phyloP scores from a whole-genome alignment of 352 stramenopile genomes.

The Globisporangium iwayamae region DNA sequence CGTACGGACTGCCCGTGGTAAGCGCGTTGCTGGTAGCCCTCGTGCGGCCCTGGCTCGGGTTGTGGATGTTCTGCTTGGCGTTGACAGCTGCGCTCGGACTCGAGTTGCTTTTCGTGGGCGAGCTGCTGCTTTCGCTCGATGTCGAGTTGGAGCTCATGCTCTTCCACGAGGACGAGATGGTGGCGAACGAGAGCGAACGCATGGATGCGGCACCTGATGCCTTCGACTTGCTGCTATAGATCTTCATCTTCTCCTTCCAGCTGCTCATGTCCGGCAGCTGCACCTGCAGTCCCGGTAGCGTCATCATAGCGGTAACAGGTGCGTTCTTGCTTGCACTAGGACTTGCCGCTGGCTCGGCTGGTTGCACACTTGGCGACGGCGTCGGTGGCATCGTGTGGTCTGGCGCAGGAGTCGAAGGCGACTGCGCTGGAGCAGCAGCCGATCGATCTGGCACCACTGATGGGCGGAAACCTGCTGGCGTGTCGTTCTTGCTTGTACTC shows the following conservation, averaged over 20 bases:
- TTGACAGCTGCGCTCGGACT: slow-evolving; percentile 17
- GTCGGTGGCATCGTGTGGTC: slow-evolving; percentile 30
- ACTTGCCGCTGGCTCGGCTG: background rate
- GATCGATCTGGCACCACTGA: slow-evolving; percentile 9
- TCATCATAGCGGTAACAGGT: slow-evolving; percentile 19
- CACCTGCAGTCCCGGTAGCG: slow-evolving; percentile 20
- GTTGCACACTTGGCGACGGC: slow-evolving; percentile 21
- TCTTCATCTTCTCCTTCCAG: slow-evolving; percentile 50
- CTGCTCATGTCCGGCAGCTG: slow-evolving; percentile 32
- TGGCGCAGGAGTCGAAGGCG: slow-evolving; percentile 31
- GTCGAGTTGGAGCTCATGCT: slow-evolving; percentile 21
- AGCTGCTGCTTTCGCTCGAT: slow-evolving; percentile 13
- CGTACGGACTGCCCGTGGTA: slow-evolving; percentile 47
- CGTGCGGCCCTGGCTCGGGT: slow-evolving; percentile 23
- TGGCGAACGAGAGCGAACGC: slow-evolving; percentile 41
- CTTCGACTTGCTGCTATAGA: slow-evolving; percentile 21
- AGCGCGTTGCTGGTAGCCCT: slow-evolving; percentile 22
- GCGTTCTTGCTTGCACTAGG: background rate
- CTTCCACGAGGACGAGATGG: slow-evolving; percentile 50
- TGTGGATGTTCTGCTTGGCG: slow-evolving; percentile 53
- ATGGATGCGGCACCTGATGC: slow-evolving; percentile 24
- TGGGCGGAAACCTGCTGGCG: slow-evolving; percentile 6
- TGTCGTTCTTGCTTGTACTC: background rate
- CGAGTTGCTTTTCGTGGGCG: slow-evolving; percentile 7
- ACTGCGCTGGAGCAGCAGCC: slow-evolving; percentile 2